Evolutionary conservation across 2,329 filamentous ascomycete species (phyloP).

Genomic region (Pezicula neosporulosa): DNA sequence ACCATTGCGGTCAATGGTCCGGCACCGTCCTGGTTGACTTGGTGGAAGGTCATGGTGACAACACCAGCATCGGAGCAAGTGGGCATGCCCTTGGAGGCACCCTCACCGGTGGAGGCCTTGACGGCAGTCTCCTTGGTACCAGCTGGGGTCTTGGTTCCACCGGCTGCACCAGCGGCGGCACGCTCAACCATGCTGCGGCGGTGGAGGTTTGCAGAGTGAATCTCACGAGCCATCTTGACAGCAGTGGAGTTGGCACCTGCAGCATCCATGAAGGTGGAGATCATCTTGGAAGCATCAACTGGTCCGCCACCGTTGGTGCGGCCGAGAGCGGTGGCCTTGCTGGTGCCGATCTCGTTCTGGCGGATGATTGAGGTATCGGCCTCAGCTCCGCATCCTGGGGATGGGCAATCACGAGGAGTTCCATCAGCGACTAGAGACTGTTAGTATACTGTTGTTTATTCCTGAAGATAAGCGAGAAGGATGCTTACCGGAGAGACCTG

Average conservation of each 20-base stretch:
- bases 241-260: slow-evolving; percentile 32
- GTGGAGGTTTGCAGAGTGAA: slow-evolving; percentile 65
- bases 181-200: slow-evolving; percentile 27
- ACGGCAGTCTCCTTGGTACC: slow-evolving; percentile 50
- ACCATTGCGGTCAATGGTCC: slow-evolving; percentile 59
- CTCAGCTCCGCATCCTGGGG: slow-evolving; percentile 60
- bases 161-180: slow-evolving; percentile 22
- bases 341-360: slow-evolving; percentile 50
- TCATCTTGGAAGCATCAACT: slow-evolving; percentile 53
- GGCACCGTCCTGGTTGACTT: slow-evolving; percentile 70
- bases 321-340: slow-evolving; percentile 57
- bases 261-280: slow-evolving; percentile 57
- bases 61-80: slow-evolving; percentile 58
- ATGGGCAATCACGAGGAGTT: slow-evolving; percentile 64
- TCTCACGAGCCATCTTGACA: slow-evolving; percentile 61
- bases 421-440: slow-evolving; percentile 50
- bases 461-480: slow-evolving; percentile 10
- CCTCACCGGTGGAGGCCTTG: slow-evolving; percentile 49
- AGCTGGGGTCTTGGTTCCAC: slow-evolving; percentile 42
- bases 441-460: slow-evolving; percentile 7
- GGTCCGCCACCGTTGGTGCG: slow-evolving; percentile 58
- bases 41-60: slow-evolving; percentile 62
- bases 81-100: slow-evolving; percentile 44
- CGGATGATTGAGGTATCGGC: slow-evolving; percentile 70
- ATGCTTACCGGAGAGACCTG: slow-evolving; percentile 48